Percentiles rank a stretch among this genome's conserved stretches.
Conservation (phyloP, 1,284 basidiomycete species). For the Chiua sp. region DNA sequence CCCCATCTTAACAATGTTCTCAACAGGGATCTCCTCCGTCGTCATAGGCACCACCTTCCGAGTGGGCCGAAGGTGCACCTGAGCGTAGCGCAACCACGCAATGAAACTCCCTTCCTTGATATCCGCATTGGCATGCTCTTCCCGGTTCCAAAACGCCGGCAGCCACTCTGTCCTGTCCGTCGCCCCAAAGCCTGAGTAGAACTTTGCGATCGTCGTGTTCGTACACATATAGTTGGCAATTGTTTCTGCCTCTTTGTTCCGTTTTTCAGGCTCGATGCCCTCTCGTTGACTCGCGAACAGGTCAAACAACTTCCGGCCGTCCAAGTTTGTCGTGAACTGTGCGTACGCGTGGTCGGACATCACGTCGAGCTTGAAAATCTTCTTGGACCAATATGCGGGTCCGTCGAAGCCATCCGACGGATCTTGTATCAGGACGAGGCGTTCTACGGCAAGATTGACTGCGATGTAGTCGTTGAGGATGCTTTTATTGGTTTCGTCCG, state of each 20-base stretch:
- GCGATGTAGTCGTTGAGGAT: conserved; percentile 11
- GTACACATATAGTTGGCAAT: conserved; percentile 9
- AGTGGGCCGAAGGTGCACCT: conserved; percentile 10
- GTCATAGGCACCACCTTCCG: conserved; percentile 1
- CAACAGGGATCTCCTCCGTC: conserved; percentile 8
- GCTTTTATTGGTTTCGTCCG: background rate
- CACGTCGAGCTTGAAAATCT: conserved; percentile 13
- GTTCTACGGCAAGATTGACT: conserved; percentile 8
- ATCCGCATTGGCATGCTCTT: conserved; percentile 7
- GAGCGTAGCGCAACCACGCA: conserved; percentile 13
- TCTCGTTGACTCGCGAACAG: conserved; percentile 16
- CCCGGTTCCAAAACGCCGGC: conserved; percentile 7
- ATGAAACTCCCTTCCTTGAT: conserved; percentile 11
- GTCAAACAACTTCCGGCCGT: conserved; percentile 10
- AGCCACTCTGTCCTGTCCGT: background rate
- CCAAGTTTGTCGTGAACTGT: conserved; percentile 4
- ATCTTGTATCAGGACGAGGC: conserved; percentile 10
- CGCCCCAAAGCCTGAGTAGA: conserved; percentile 12
- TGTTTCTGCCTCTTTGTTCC: conserved; percentile 11
- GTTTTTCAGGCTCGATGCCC: conserved; percentile 2
- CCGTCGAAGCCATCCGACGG: conserved; percentile 12
- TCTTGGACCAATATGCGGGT: conserved; percentile 9
- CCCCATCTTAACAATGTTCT: conserved; percentile 7
- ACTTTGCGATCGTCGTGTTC: conserved; percentile 12
- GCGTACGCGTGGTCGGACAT: conserved; percentile 6